These are phyloP conservation scores for Pythium rishiriense DNA, from an alignment of 352 stramenopile species.

Conservation along the genomic window DNA sequence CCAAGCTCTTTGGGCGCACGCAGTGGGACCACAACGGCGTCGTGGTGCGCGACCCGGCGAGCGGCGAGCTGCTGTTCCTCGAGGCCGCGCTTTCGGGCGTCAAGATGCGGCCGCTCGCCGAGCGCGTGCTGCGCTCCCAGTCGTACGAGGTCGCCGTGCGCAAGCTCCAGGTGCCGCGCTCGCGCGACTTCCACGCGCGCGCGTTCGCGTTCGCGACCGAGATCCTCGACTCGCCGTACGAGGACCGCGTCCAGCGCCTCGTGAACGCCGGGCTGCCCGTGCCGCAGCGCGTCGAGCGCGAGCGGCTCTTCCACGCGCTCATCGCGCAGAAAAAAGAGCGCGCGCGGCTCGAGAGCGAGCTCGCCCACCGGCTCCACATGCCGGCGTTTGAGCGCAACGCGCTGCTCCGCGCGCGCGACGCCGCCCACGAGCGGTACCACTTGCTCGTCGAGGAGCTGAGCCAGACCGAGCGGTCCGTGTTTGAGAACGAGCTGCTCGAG, in stretches of 20 bases:
- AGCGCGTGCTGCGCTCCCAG: slow-evolving; percentile 70
- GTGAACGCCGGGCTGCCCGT: slow-evolving; percentile 80
- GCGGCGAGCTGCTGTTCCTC: slow-evolving; percentile 63
- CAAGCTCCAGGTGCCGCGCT: slow-evolving; percentile 71
- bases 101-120: slow-evolving; percentile 80
- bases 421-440: slow-evolving; percentile 57
- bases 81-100: slow-evolving; percentile 79
- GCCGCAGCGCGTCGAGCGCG: slow-evolving; percentile 62
- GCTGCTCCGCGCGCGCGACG: slow-evolving; percentile 48
- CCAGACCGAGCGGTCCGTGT: slow-evolving; percentile 70
- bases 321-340: slow-evolving; percentile 69
- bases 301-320: slow-evolving; percentile 73
- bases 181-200: slow-evolving; percentile 54
- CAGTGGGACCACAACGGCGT: slow-evolving; percentile 89
- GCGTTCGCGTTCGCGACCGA: slow-evolving; percentile 59
- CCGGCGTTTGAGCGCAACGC: slow-evolving; percentile 74
- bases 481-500: slow-evolving; percentile 73
- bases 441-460: slow-evolving; percentile 55
- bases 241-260: slow-evolving; percentile 68
- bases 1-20: slow-evolving; percentile 82
- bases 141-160: slow-evolving; percentile 71
- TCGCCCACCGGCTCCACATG: slow-evolving; percentile 71
- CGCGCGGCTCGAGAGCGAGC: slow-evolving; percentile 54
- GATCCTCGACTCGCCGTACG: slow-evolving; percentile 74
- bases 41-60: slow-evolving; percentile 49